A percentile compares a stretch with the other conserved stretches of the same genome.
Evolutionary conservation across 805 yeast species (phyloP).

Genomic region (Barnettozyma pratensis): DNA sequence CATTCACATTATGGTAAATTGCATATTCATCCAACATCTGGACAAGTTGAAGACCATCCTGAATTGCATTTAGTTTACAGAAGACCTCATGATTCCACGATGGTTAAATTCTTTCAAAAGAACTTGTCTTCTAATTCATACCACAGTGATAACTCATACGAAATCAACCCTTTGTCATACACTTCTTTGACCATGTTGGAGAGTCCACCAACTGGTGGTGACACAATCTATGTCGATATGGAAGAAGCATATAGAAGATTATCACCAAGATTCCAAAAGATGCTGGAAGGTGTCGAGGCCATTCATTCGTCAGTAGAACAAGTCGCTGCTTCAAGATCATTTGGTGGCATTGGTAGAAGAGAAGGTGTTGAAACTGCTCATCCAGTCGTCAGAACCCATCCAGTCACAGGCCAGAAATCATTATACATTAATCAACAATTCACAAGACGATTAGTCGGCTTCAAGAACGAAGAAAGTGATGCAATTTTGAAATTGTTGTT

Average conservation of each 20-base stretch:
- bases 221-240: slow-evolving; percentile 49
- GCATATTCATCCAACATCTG: slow-evolving; percentile 69
- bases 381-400: slow-evolving; percentile 59
- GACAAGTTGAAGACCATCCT: slow-evolving; percentile 54
- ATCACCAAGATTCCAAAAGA: slow-evolving; percentile 42
- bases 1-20: slow-evolving; percentile 62
- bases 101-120: slow-evolving; percentile 5
- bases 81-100: slow-evolving; percentile 10
- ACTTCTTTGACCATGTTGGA: slow-evolving; percentile 50
- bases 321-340: slow-evolving; percentile 42
- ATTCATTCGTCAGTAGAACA: slow-evolving; percentile 38
- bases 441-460: slow-evolving; percentile 48
- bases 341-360: slow-evolving; percentile 44
- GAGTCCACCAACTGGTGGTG: slow-evolving; percentile 47
- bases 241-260: slow-evolving; percentile 49
- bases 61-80: slow-evolving; percentile 52
- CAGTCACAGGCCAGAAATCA: slow-evolving; percentile 60
- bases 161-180: slow-evolving; percentile 50
- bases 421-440: slow-evolving; percentile 47
- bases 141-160: slow-evolving; percentile 55
- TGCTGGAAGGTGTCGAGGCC: slow-evolving; percentile 41
- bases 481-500: slow-evolving; percentile 42
- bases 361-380: slow-evolving; percentile 29
- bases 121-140: slow-evolving; percentile 24
- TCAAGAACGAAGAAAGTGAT: slow-evolving; percentile 45